A percentile compares a stretch with the other conserved stretches of the same genome.
Evolutionary conservation across 495 filamentous ascomycete genomes (phyloP).

Genomic region (Glutinoglossum americanum): DNA sequence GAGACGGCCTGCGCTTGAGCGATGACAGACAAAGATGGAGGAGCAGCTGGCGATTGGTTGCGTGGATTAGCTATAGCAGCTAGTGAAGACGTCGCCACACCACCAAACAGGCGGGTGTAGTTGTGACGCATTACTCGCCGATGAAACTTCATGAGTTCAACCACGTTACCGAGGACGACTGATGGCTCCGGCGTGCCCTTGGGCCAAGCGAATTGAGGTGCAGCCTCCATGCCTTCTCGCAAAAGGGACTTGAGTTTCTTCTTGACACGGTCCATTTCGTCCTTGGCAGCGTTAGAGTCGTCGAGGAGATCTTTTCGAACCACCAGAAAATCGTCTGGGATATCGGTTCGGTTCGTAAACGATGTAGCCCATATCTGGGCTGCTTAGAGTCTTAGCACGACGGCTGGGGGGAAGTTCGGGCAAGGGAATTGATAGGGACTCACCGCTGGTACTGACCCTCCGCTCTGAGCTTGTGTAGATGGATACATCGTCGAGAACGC

Average conservation of each 20-base stretch:
- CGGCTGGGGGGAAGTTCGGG: constrained; percentile 1
- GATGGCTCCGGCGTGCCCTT: constrained; percentile 79
- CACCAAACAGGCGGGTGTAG: constrained; percentile 47
- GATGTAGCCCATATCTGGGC: constrained; percentile 90
- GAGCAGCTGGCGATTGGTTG: constrained; percentile 15
- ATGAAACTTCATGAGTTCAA: constrained; percentile 94
- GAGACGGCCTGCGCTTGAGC: constrained; percentile 35
- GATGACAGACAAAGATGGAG: constrained; percentile 22
- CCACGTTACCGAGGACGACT: constrained; percentile 72
- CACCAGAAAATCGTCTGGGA: constrained; percentile 62
- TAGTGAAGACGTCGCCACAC: constrained; percentile 35
- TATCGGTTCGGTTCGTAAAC: constrained; percentile 71
- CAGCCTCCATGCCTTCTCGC: constrained; percentile 67
- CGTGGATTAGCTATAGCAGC: constrained; percentile 26
- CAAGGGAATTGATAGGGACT: constrained; percentile 8
- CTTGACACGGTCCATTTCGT: constrained; percentile 99
- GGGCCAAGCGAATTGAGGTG: constrained; percentile 95
- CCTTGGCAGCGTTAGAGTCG: constrained; percentile 97
- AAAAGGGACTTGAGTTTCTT: constrained; percentile 90
- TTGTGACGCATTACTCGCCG: constrained; percentile 85
- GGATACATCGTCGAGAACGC: constrained; percentile 70
- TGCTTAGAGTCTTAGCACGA: constrained; percentile 13
- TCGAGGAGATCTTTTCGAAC: constrained; percentile 88
- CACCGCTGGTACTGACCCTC: constrained; percentile 74
- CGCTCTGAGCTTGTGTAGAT: constrained; percentile 90